Base-by-base conservation (phyloP, 441 rosid genomes). In the Corymbia citriodora region DNA sequence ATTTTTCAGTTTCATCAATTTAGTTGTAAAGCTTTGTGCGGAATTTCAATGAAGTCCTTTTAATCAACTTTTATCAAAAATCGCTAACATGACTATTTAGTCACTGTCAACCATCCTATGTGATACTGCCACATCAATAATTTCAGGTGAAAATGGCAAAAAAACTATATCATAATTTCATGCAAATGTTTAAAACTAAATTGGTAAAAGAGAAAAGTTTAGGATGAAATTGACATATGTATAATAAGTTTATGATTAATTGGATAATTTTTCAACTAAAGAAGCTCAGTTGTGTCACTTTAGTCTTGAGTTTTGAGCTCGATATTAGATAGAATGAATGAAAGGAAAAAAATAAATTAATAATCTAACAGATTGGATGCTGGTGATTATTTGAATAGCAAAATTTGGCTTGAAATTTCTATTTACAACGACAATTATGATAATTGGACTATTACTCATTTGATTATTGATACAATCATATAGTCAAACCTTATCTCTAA, bases 321-420 rank as follows among this genome's bases (percentile, higher is more conserved):
- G 7, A 19, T 9, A 68, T 9, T 3, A 2, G 12, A 68, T 17
- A 31, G 23, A 68, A 68, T 2, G 45, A 68, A 68, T 0, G 2
- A 16, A 63, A 31, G 21, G 40, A 4, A 4, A 68, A 68, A 31
- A 65, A 15, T 15, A 9, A 65, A 9, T 16, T 40, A 68, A 31
- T 1, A 31, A 68, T 33, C 40, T 68, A 31, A 68, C 12, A 17
- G 23, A 68, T 31, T 31, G 79, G 21, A 16, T 68, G 45, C 2
- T 0, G 23, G 23, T 31, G 40, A 17, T 31, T 1, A 4, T 5
- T 0, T 0, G 0, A 31, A 68, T 55, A 23, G 59, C 9, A 9
- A 55, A 18, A 55, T 31, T 1, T 0, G 45, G 23, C 79, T 31
- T 1, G 6, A 68, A 31, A 31, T 16, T 68, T 68, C 45, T 68